phyloP scores from a whole-genome alignment of 2,329 filamentous ascomycete genomes.

The Scopulariopsis brevicaulis region DNA sequence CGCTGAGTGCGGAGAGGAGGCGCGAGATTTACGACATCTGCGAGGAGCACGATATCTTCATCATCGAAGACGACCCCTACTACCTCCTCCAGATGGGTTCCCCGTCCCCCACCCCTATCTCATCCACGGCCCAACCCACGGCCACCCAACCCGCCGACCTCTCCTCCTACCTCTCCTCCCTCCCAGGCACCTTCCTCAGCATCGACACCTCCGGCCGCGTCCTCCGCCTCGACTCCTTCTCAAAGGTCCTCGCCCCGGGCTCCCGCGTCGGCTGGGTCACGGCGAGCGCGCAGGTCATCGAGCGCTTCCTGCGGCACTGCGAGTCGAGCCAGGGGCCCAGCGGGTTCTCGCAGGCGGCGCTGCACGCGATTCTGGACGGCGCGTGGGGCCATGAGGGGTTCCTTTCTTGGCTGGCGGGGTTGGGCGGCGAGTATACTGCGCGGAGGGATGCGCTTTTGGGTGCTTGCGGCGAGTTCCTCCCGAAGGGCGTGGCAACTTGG shows the following conservation, averaged over 20 bases:
- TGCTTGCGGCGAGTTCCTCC: conserved; percentile 71
- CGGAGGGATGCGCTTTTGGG: conserved; percentile 66
- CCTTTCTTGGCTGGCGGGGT: conserved; percentile 74
- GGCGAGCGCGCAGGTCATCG: conserved; percentile 71
- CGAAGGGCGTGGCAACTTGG: conserved; percentile 67
- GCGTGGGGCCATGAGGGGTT: conserved; percentile 90
- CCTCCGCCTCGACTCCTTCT: conserved; percentile 84
- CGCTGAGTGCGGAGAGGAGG: conserved; percentile 57
- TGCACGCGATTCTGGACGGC: conserved; percentile 87
- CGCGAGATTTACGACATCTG: conserved; percentile 65
- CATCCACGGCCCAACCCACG: conserved; percentile 41
- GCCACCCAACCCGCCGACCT: conserved; percentile 43
- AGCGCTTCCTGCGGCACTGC: conserved; percentile 70
- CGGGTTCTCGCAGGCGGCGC: conserved; percentile 70
- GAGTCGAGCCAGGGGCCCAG: conserved; percentile 81
- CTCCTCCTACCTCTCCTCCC: conserved; percentile 57
- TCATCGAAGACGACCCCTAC: conserved; percentile 90
- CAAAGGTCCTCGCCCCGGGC: conserved; percentile 79
- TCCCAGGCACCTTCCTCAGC: conserved; percentile 59
- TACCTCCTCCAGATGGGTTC: conserved; percentile 86
- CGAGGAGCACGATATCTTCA: conserved; percentile 74
- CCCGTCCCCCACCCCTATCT: conserved; percentile 54
- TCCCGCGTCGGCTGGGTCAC: conserved; percentile 82
- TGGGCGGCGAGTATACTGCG: conserved; percentile 70
- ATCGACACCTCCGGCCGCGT: conserved; percentile 82